Conservation (phyloP, 2,329 filamentous ascomycete genomes). For the Amylocarpus encephaloides region DNA sequence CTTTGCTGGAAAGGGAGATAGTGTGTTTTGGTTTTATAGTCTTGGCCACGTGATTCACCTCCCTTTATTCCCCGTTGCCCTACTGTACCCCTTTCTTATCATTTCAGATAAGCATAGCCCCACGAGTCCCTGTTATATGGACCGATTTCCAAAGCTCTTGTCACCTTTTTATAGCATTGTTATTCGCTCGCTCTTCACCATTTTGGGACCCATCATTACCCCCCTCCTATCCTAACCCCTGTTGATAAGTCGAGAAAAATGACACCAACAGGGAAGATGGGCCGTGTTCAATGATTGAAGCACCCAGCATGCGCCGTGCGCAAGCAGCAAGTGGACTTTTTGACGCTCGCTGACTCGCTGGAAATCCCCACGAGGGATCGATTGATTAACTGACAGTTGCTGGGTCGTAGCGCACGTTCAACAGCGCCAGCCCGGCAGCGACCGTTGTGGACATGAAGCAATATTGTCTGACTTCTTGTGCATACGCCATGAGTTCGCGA, state of each 20-base stretch:
- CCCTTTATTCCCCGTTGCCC: not conserved
- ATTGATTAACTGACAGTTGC: slow-evolving; percentile 4
- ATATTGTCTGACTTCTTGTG: slow-evolving; percentile 11
- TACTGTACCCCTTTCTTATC: not conserved
- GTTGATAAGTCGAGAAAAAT: not conserved
- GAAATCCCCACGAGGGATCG: slow-evolving; percentile 5
- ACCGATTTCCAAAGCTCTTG: not conserved
- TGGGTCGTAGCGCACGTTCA: slow-evolving; percentile 13
- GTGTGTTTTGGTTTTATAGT: not conserved
- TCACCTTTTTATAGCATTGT: not conserved
- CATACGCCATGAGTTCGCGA: slow-evolving; percentile 9
- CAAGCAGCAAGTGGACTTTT: not conserved
- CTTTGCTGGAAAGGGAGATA: not conserved
- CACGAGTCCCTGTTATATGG: not conserved
- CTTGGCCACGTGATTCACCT: slow-evolving; percentile 3
- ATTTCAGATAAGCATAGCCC: not conserved
- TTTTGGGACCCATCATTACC: not conserved
- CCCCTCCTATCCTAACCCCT: not conserved
- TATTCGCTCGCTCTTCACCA: not conserved
- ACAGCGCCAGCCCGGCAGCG: slow-evolving; percentile 8
- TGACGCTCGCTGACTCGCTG: slow-evolving; percentile 1
- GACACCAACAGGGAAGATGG: not conserved
- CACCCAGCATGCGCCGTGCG: too few relatives aligned
- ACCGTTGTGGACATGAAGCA: slow-evolving; percentile 4
- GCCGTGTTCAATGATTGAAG: too few relatives aligned